Conservation (phyloP, 2,329 filamentous ascomycete species). For the Neopestalotiopsis sp. region DNA sequence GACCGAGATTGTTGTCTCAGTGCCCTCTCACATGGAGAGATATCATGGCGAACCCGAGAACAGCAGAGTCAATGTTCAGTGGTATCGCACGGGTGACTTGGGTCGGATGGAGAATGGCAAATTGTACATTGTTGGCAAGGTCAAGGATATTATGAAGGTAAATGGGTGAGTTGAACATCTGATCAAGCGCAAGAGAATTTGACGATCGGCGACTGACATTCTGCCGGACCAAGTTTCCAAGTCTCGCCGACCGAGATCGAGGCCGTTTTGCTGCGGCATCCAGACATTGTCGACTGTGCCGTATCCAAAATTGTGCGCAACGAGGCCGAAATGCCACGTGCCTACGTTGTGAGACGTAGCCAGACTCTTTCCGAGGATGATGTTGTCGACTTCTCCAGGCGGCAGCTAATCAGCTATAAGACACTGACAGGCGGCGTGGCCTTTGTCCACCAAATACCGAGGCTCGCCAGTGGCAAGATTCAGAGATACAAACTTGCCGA, state of each 20-base stretch:
- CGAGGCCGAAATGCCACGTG: slow-evolving; percentile 46
- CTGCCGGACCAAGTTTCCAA: slow-evolving; percentile 43
- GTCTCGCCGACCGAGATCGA: slow-evolving; percentile 55
- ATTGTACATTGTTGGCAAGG: slow-evolving; percentile 45
- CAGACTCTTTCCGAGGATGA: slow-evolving; percentile 41
- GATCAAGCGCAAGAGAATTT: neutral
- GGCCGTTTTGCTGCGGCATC: slow-evolving; percentile 47
- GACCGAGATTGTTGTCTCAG: slow-evolving; percentile 8
- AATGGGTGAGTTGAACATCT: slow-evolving; percentile 40
- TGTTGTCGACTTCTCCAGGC: slow-evolving; percentile 46
- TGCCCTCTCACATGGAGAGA: slow-evolving; percentile 7
- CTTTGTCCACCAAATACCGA: slow-evolving; percentile 54
- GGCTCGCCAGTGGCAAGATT: slow-evolving; percentile 56
- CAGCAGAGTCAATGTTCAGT: slow-evolving; percentile 30
- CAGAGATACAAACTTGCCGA: slow-evolving; percentile 42
- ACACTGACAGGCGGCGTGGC: slow-evolving; percentile 50
- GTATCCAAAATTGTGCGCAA: slow-evolving; percentile 49
- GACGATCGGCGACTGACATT: slow-evolving; percentile 1
- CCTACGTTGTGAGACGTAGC: slow-evolving; percentile 47
- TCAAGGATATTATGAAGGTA: slow-evolving; percentile 53
- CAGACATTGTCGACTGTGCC: slow-evolving; percentile 48
- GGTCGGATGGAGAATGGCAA: slow-evolving; percentile 40
- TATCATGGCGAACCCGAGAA: slow-evolving; percentile 31
- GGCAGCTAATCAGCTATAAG: slow-evolving; percentile 53
- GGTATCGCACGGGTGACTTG: slow-evolving; percentile 50